Evolutionary conservation across 345 rosid species (phyloP).

Genomic region (Sapria himalayana): DNA sequence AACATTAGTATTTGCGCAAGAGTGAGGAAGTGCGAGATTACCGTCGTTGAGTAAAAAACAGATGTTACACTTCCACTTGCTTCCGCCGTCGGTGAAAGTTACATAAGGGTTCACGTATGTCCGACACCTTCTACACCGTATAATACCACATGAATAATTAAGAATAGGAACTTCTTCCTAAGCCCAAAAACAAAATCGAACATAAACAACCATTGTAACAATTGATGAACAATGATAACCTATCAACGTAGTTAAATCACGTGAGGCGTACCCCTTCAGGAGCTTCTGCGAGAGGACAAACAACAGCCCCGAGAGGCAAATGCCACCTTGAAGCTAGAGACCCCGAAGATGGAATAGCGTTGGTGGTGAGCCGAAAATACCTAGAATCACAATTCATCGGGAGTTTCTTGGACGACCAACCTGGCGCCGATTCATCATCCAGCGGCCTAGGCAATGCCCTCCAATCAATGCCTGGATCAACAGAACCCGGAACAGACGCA

Average conservation of each 20-base stretch:
- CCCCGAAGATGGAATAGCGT: slow-evolving; percentile 73
- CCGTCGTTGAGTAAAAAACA: slow-evolving; percentile 88
- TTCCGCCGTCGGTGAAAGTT: slow-evolving; percentile 80
- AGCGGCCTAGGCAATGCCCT: slow-evolving; percentile 80
- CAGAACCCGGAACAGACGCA: slow-evolving; percentile 60
- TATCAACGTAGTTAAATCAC: slow-evolving; percentile 3
- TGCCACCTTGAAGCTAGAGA: slow-evolving; percentile 96
- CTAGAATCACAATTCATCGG: slow-evolving; percentile 76
- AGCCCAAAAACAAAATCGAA: slow-evolving; percentile 11
- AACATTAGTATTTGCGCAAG: too few relatives aligned
- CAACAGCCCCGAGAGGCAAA: slow-evolving; percentile 93
- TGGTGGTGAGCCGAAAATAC: slow-evolving; percentile 70
- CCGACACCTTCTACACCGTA: slow-evolving; percentile 96
- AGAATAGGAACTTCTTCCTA: slow-evolving; percentile 90
- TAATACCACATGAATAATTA: slow-evolving; percentile 75
- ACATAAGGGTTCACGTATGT: slow-evolving; percentile 92
- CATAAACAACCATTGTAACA: slow-evolving; percentile 5
- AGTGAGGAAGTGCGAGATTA: slow-evolving; percentile 19
- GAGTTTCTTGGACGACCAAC: slow-evolving; percentile 27
- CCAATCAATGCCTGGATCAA: slow-evolving; percentile 61
- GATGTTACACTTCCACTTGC: slow-evolving; percentile 99
- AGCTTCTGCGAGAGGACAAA: slow-evolving; percentile 94
- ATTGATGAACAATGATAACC: too few relatives aligned
- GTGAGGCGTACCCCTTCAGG: slow-evolving; percentile 66
- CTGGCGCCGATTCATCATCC: slow-evolving; percentile 84